Evolutionary conservation across 441 rosid species (phyloP), one percentile per base, ranked within the genome.

Genomic region (Adansonia rubrostipa): DNA sequence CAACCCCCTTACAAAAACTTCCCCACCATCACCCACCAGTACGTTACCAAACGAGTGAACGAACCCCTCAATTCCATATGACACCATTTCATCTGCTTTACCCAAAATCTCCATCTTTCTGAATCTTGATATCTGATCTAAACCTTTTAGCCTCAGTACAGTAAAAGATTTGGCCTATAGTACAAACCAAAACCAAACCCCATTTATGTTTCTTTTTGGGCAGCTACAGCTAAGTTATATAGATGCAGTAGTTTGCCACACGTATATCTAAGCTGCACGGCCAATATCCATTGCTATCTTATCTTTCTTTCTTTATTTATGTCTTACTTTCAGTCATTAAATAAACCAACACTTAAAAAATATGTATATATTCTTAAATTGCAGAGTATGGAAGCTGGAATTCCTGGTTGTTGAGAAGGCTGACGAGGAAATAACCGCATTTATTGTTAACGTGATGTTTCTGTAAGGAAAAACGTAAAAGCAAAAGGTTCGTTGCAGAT

Each of bases 381-480:
- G 66, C 66, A 62, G 66, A 62, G 36, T 24, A 24, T 62, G 42
- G 66, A 62, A 62, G 66, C 66, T 24, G 36, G 36, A 28, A 28
- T 28, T 28, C 36, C 36, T 28, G 66, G 66, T 62, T 24, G 66
- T 62, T 62, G 65, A 61, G 65, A 61, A 61, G 24, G 65, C 65
- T 61, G 65, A 61, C 24, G 65, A 61, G 24, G 65, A 61, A 61
- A 61, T 61, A 61, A 61, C 15, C 65, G 40, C 65, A 61, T 61
- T 61, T 61, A 61, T 61, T 61, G 65, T 61, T 61, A 24, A 61
- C 88, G 61, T 53, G 84, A 82, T 85, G 77, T 85, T 83, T 42
- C 91, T 83, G 91, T 88, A 48, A 78, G 85, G 72, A 80, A 77
- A 40, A 84, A 76, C 51, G 80, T 76, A 72, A 77, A 76, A 76